Percentiles rank a stretch among this genome's conserved stretches.
phyloP scores from a whole-genome alignment of 495 filamentous ascomycete species.

The Neurospora discreta region DNA sequence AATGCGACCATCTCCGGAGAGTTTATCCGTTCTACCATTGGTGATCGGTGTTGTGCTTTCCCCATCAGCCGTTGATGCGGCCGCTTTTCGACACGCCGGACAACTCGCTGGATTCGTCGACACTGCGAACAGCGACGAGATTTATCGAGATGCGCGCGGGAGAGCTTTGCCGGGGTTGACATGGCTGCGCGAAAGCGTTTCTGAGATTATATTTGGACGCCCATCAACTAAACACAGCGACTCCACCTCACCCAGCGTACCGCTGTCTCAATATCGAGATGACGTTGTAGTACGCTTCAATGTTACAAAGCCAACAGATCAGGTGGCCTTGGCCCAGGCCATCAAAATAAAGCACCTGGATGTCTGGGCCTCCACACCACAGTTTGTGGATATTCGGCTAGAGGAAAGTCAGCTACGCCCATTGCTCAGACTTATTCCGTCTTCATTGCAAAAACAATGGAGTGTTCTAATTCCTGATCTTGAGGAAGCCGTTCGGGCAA shows the following conservation, averaged over 20 bases:
- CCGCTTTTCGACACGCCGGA: slow-evolving; percentile 6
- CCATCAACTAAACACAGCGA: slow-evolving; percentile 17
- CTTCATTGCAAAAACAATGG: slow-evolving; percentile 48
- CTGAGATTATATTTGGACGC: slow-evolving; percentile 52
- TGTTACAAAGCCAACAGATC: slow-evolving; percentile 57
- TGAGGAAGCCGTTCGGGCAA: slow-evolving; percentile 60
- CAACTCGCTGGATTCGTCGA: not conserved
- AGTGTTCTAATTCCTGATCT: slow-evolving; percentile 79
- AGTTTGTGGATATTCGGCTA: slow-evolving; percentile 82
- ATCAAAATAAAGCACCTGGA: slow-evolving; percentile 70
- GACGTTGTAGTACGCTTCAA: slow-evolving; percentile 87
- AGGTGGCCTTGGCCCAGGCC: slow-evolving; percentile 60
- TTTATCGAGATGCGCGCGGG: not conserved
- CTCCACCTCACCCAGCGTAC: slow-evolving; percentile 24
- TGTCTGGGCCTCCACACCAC: slow-evolving; percentile 74
- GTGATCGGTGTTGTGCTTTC: slow-evolving; percentile 14
- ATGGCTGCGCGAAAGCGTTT: slow-evolving; percentile 52
- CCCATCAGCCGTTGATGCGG: slow-evolving; percentile 12
- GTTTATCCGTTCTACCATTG: slow-evolving; percentile 4
- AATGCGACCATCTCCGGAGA: slow-evolving; percentile 16
- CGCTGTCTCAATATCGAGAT: slow-evolving; percentile 58
- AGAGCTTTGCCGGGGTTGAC: slow-evolving; percentile 32
- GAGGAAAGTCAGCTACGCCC: slow-evolving; percentile 66
- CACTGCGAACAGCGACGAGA: not conserved
- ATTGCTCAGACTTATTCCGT: slow-evolving; percentile 72